phyloP scores from a whole-genome alignment of 441 rosid genomes.

The Adansonia madagascariensis region DNA sequence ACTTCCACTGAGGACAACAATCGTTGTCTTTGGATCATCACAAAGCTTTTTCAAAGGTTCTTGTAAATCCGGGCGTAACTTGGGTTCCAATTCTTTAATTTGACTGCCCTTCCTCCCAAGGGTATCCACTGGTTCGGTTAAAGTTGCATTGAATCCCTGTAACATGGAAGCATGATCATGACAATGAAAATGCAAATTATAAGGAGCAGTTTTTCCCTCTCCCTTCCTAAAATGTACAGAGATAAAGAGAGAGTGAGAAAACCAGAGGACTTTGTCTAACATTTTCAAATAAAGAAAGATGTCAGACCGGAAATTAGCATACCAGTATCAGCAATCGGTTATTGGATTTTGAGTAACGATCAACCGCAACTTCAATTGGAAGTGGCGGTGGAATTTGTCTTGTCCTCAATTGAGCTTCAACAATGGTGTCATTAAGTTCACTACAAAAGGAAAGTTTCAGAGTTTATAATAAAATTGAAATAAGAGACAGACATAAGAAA shows the following conservation, averaged over 20 bases:
- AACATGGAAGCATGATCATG: slow-evolving; percentile 18
- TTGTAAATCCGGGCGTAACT: slow-evolving; percentile 56
- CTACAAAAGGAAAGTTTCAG: slow-evolving; percentile 37
- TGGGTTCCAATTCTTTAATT: slow-evolving; percentile 71
- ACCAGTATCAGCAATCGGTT: slow-evolving; percentile 78
- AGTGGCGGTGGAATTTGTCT: slow-evolving; percentile 65
- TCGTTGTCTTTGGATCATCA: slow-evolving; percentile 54
- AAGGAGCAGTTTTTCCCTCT: background rate
- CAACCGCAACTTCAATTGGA: slow-evolving; percentile 55
- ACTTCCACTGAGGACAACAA: slow-evolving; percentile 75
- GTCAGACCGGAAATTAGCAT: slow-evolving; percentile 4
- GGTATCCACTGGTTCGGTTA: slow-evolving; percentile 61
- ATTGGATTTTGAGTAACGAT: slow-evolving; percentile 45
- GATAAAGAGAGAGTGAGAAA: background rate
- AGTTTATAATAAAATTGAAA: slow-evolving; percentile 2
- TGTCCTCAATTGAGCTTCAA: slow-evolving; percentile 78
- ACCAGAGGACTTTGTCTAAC: background rate
- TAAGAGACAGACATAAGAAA: background rate
- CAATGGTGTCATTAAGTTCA: slow-evolving; percentile 78
- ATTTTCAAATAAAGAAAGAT: slow-evolving; percentile 2
- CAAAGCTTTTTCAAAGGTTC: slow-evolving; percentile 62
- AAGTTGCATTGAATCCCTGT: slow-evolving; percentile 72
- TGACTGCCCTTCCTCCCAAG: slow-evolving; percentile 63
- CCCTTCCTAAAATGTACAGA: background rate
- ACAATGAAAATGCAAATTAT: background rate